Evolutionary conservation across 441 rosid genomes (phyloP).

Genomic region (Pelargonium exstipulatum): DNA sequence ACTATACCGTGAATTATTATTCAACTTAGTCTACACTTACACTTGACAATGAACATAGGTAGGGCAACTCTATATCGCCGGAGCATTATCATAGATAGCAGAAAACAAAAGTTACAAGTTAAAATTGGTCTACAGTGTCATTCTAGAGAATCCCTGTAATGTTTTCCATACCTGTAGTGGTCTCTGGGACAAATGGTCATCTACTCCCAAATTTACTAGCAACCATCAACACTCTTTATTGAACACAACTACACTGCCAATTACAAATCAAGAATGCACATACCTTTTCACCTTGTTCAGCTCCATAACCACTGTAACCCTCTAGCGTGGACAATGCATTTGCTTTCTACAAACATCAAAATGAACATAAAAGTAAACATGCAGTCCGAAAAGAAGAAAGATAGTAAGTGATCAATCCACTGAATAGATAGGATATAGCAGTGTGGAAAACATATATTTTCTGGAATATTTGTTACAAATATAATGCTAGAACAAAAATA

Average conservation of each 20-base stretch:
- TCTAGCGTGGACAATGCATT: constrained; percentile 65
- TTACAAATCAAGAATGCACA: constrained; percentile 2
- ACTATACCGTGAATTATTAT: too few relatives aligned
- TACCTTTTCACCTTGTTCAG: constrained; percentile 97
- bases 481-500: not conserved
- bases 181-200: not conserved
- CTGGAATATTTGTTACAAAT: not conserved
- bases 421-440: not conserved
- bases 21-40: too few relatives aligned
- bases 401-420: not conserved
- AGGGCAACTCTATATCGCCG: not conserved
- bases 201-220: not conserved
- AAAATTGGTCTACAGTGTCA: too few relatives aligned
- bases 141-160: too few relatives aligned
- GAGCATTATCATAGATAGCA: not conserved
- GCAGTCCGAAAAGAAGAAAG: not conserved
- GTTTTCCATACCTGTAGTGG: too few relatives aligned
- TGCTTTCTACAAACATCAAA: constrained; percentile 47
- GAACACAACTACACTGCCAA: not conserved
- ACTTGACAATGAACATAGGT: not conserved
- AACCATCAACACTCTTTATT: not conserved
- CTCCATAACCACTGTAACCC: constrained; percentile 94
- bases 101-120: not conserved
- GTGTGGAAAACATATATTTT: not conserved
- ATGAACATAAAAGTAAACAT: not conserved